Percentiles rank a stretch among this genome's conserved stretches.
Evolutionary conservation across 805 yeast genomes (phyloP).

Genomic region (Candida golubevii): DNA sequence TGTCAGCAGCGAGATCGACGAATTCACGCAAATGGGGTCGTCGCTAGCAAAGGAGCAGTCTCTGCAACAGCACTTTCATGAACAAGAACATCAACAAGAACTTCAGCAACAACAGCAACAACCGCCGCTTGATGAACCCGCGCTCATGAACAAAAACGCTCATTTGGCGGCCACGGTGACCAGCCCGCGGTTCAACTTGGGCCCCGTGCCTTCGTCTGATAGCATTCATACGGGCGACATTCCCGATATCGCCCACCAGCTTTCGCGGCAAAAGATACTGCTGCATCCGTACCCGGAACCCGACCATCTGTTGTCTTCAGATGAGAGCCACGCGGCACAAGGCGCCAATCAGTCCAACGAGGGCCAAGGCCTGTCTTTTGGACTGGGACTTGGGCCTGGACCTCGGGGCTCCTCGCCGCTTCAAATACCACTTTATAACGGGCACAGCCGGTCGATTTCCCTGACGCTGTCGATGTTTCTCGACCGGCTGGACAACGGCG

Average conservation of each 20-base stretch:
- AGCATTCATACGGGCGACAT: conserved; percentile 3
- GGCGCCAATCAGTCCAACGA: neutral
- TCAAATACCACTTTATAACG: conserved; percentile 6
- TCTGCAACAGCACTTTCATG: neutral
- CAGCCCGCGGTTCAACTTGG: conserved; percentile 12
- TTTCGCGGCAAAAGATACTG: conserved; percentile 14
- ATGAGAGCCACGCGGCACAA: neutral
- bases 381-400: conserved; percentile 20
- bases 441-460: conserved; percentile 35
- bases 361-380: conserved; percentile 15
- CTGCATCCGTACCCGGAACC: conserved; percentile 18
- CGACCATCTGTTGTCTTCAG: neutral
- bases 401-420: conserved; percentile 4
- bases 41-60: neutral
- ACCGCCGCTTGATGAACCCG: conserved; percentile 1
- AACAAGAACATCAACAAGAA: neutral
- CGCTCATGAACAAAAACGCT: neutral
- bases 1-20: conserved; percentile 8
- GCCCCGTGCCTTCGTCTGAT: neutral
- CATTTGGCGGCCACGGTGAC: conserved; percentile 1
- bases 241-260: conserved; percentile 19
- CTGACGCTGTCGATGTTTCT: conserved; percentile 36
- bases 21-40: neutral
- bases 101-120: neutral
- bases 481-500: conserved; percentile 29